Conservation (phyloP, 1,284 basidiomycete genomes). For the Irpex sp. region DNA sequence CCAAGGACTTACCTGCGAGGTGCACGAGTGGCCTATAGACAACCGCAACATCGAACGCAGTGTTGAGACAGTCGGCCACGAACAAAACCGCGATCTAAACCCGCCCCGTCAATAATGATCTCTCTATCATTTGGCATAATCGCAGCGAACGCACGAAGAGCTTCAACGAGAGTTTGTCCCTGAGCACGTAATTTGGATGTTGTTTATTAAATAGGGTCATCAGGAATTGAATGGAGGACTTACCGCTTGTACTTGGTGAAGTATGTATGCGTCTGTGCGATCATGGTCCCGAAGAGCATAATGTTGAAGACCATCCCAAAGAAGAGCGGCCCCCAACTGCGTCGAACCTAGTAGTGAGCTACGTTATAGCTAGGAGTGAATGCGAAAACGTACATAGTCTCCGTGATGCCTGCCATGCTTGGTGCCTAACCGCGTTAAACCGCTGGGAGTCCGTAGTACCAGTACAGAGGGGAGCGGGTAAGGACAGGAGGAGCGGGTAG, state of each 20-base stretch:
- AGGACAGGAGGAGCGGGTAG: neutral
- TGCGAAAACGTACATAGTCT: neutral
- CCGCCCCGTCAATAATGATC: neutral
- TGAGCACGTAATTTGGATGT: neutral
- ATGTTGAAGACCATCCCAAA: constrained; percentile 16
- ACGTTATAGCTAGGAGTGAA: neutral
- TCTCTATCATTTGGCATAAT: neutral
- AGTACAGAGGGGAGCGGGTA: neutral
- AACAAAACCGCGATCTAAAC: constrained; percentile 29
- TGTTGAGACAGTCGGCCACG: constrained; percentile 33
- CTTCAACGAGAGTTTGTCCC: constrained; percentile 17
- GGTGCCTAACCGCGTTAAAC: neutral
- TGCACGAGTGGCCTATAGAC: constrained; percentile 30
- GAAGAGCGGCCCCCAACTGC: constrained; percentile 2
- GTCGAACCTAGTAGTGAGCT: neutral
- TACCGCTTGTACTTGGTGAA: constrained; percentile 15
- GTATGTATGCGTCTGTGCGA: constrained; percentile 17
- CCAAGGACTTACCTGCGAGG: constrained; percentile 29
- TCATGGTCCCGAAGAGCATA: constrained; percentile 17
- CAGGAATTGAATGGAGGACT: neutral
- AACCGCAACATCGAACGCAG: constrained; percentile 33
- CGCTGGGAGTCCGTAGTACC: neutral
- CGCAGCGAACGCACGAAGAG: constrained; percentile 8
- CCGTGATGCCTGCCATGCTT: neutral
- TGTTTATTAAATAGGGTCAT: neutral